Evolutionary conservation across 1,139 yeast genomes (phyloP).

Genomic region (Wickerhamiella infanticola): DNA sequence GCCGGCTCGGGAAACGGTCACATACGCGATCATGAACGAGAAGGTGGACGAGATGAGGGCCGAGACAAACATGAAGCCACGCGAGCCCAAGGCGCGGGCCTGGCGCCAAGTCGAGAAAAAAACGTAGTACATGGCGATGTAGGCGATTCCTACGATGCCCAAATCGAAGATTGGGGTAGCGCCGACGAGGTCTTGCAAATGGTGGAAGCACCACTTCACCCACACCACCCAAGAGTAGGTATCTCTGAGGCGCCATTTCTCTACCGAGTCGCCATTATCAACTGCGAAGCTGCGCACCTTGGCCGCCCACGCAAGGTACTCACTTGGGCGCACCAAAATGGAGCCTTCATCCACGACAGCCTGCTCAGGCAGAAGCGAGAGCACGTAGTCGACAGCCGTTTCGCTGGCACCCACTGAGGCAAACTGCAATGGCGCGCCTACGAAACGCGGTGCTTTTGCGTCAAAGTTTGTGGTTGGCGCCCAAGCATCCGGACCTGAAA

Average conservation of each 20-base stretch:
- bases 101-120: conserved; percentile 62
- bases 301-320: conserved; percentile 23
- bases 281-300: conserved; percentile 24
- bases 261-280: conserved; percentile 25
- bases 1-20: conserved; percentile 35
- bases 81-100: conserved; percentile 70
- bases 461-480: conserved; percentile 12
- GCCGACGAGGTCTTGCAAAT: conserved; percentile 38
- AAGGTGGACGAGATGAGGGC: conserved; percentile 69
- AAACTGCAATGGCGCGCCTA: conserved; percentile 42
- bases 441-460: conserved; percentile 32
- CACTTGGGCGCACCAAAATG: conserved; percentile 29
- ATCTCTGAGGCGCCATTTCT: conserved; percentile 46
- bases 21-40: conserved; percentile 74
- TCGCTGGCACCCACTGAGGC: conserved; percentile 17
- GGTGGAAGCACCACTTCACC: conserved; percentile 31
- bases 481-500: conserved; percentile 9
- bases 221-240: conserved; percentile 53
- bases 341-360: conserved; percentile 8
- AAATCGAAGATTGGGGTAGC: conserved; percentile 86
- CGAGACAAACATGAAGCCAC: conserved; percentile 77
- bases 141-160: conserved; percentile 64
- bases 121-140: conserved; percentile 82
- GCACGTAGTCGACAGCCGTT: conserved; percentile 7
- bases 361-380: conserved; percentile 1